A percentile compares a stretch with the other conserved stretches of the same genome.
Conservation (phyloP, 1,284 basidiomycete genomes). For the Melanopsichium pennsylvanicum region DNA sequence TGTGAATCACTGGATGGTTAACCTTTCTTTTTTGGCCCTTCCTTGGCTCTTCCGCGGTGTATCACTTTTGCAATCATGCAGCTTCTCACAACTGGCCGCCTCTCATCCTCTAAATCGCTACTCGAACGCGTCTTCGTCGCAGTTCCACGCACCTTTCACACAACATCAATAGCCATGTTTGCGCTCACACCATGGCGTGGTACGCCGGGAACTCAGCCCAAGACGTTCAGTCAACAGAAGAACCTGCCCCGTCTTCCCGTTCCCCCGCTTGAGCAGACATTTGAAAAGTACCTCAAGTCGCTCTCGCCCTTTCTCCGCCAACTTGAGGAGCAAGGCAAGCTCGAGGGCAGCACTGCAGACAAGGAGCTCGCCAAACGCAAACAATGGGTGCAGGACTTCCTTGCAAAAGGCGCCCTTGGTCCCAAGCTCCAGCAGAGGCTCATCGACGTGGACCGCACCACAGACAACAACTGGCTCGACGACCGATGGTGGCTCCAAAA, state of each 20-base stretch:
- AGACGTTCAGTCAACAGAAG: constrained; percentile 67
- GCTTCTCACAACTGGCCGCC: constrained; percentile 33
- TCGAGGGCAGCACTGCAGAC: constrained; percentile 69
- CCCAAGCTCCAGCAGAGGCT: constrained; percentile 79
- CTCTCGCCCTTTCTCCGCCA: constrained; percentile 79
- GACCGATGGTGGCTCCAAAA: constrained; percentile 92
- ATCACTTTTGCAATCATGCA: neutral
- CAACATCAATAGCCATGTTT: constrained; percentile 60
- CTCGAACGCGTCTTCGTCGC: constrained; percentile 11
- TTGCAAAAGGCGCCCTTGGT: constrained; percentile 73
- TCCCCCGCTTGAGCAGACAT: constrained; percentile 78
- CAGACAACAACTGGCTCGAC: constrained; percentile 92
- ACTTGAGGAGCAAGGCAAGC: constrained; percentile 70
- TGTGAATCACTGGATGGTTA: neutral
- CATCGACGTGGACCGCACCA: constrained; percentile 81
- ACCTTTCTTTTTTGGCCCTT: neutral
- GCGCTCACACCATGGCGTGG: constrained; percentile 64
- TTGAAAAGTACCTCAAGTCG: constrained; percentile 81
- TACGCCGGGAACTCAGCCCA: constrained; percentile 55
- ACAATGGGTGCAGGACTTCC: constrained; percentile 78
- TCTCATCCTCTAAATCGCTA: constrained; percentile 10
- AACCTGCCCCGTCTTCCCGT: constrained; percentile 79
- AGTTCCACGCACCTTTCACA: constrained; percentile 17
- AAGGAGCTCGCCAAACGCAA: constrained; percentile 73
- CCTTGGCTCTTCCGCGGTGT: too few species aligned